phyloP scores from a whole-genome alignment of 129 eudicot species.

The Tanacetum coccineum region DNA sequence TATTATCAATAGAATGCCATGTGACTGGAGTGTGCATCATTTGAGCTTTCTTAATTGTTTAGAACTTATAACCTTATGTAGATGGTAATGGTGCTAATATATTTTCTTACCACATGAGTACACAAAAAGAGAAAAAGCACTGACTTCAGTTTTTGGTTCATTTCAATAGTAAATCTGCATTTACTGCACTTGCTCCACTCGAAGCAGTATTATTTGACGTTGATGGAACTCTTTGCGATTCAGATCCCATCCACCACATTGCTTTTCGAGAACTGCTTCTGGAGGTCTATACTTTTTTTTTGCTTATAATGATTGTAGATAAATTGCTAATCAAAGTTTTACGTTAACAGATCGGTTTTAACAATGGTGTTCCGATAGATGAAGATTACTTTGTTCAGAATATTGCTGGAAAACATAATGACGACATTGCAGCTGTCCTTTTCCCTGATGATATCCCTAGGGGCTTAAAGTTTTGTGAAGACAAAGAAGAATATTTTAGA shows the following conservation, averaged over 20 bases:
- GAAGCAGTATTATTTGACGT: conserved; percentile 86
- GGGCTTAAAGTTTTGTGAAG: conserved; percentile 67
- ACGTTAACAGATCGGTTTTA: conserved; percentile 73
- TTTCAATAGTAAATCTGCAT: conserved; percentile 48
- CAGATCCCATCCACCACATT: conserved; percentile 81
- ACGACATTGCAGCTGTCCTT: conserved; percentile 68
- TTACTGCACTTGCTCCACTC: conserved; percentile 69
- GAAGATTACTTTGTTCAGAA: conserved; percentile 67
- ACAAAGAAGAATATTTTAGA: conserved; percentile 83
- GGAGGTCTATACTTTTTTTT: conserved; percentile 44
- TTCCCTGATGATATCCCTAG: conserved; percentile 76
- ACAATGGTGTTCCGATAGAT: conserved; percentile 74
- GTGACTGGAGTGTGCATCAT: no score
- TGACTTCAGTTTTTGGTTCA: conserved; percentile 17
- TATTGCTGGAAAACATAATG: conserved; percentile 89
- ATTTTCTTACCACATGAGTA: neutral
- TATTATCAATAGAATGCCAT: no score
- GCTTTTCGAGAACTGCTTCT: conserved; percentile 88
- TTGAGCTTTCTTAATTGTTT: no score
- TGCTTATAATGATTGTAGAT: neutral
- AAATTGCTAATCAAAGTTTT: conserved; percentile 2
- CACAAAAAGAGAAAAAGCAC: neutral
- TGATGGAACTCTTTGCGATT: conserved; percentile 93
- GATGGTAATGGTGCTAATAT: neutral
- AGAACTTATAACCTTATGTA: no score